Evolutionary conservation across 441 rosid species (phyloP).

Genomic region (Erodium trifolium): DNA sequence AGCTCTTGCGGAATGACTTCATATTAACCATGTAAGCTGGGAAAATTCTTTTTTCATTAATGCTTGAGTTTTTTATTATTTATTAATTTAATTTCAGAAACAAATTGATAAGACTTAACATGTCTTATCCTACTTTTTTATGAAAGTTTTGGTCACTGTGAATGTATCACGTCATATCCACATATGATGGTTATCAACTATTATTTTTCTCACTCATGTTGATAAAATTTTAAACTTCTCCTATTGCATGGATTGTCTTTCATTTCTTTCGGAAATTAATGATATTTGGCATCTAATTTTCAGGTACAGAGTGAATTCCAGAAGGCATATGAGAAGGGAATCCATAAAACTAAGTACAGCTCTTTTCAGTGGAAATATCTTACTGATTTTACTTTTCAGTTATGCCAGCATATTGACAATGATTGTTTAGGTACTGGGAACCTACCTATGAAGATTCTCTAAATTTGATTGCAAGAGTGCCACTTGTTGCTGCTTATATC

Average conservation of each 20-base stretch:
- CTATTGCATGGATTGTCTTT: no score
- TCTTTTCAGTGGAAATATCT: slow-evolving; percentile 15
- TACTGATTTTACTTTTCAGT: slow-evolving; percentile 16
- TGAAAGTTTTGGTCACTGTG: background rate
- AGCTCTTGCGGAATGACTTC: background rate
- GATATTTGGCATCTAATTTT: slow-evolving; percentile 2
- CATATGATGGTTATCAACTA: background rate
- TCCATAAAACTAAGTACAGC: slow-evolving; percentile 73
- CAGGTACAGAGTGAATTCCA: slow-evolving; percentile 98
- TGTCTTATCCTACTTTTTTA: background rate
- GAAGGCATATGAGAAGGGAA: slow-evolving; percentile 84
- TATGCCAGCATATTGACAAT: slow-evolving; percentile 18
- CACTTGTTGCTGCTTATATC: slow-evolving; percentile 77
- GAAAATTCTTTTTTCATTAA: background rate
- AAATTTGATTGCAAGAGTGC: slow-evolving; percentile 81
- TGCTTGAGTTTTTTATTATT: background rate
- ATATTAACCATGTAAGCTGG: background rate
- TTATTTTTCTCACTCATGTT: background rate
- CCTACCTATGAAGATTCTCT: slow-evolving; percentile 87
- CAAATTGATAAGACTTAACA: background rate
- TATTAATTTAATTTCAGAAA: background rate
- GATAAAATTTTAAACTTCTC: background rate
- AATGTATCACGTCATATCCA: background rate
- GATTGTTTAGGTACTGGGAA: slow-evolving; percentile 77
- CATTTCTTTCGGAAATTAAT: no score